Evolutionary conservation across 306 rosid species (phyloP), one percentile per base, ranked within the genome.

Genomic region (Potentilla sterilis): DNA sequence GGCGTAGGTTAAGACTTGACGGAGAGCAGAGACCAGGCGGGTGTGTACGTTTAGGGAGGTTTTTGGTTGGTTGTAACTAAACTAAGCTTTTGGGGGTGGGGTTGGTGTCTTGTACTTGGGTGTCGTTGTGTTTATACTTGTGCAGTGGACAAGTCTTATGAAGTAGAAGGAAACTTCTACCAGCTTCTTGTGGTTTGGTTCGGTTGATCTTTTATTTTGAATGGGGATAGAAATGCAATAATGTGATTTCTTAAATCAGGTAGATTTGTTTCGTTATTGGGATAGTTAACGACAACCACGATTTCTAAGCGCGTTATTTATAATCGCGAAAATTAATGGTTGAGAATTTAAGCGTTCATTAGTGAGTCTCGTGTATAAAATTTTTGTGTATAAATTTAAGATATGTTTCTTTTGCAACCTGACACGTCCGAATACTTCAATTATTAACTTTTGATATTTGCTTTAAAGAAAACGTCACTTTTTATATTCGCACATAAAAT

Each of bases 271-370:
- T 3, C 5, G 13, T 7, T 0, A 5, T 13, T 15, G 18, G 4
- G 3, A 57, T 0, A 57, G 6, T 0, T 55, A 7, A 3, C 0
- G n/a, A n/a, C n/a, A n/a, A n/a, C 40, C 0, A 1, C 15, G 9
- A 14, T 32, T 61, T 32, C 0, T 22, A 0, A 0, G 4, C 12
- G 4, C 1, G 35, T n/a, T 9, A 2, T 3, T 24, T 0, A 7
- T 22, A 10, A 57, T 57, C 2, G 3, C 0, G 1, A 7, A 0
- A 57, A 32, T 14, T 13, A 6, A 2, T 5, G 3, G 28, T 28
- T 28, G 28, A 28, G 28, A 28, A 28, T 28, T 28, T 28, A 28
- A 0, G 1, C 28, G 28, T 1, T 28, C 28, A 28, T 28, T 0
- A 28, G 28, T 28, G 28, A 28, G 28, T 28, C 1, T 28, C 1